phyloP scores from a whole-genome alignment of 1,284 basidiomycete genomes.

The Rhodotorula sp. region DNA sequence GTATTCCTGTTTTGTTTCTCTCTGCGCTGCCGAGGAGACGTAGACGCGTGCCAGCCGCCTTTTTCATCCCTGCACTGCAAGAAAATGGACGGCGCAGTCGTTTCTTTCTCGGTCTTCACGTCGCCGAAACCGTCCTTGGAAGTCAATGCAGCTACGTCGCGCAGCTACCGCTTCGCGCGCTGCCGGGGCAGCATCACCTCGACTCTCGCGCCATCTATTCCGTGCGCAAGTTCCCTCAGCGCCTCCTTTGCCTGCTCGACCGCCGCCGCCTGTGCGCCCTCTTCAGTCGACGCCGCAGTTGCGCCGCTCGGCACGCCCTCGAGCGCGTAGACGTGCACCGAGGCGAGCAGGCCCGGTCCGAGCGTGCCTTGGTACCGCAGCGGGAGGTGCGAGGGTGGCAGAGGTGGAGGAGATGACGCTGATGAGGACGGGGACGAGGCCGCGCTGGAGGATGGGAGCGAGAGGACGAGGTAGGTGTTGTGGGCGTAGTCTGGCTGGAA shows the following conservation, averaged over 20 bases:
- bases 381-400: not conserved
- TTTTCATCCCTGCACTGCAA: no score
- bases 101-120: no score
- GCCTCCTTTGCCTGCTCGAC: not conserved
- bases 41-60: no score
- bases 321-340: not conserved
- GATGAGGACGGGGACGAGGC: not conserved
- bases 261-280: not conserved
- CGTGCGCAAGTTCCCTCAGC: not conserved
- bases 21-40: not conserved
- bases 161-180: not conserved
- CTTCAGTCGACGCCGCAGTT: not conserved
- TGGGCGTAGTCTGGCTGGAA: not conserved
- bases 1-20: not conserved
- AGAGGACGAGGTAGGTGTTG: conserved; percentile 3
- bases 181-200: not conserved
- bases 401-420: not conserved
- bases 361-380: not conserved
- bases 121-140: no score
- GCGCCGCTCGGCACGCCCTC: not conserved
- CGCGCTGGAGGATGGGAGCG: not conserved
- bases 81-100: no score
- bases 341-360: not conserved
- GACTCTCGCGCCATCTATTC: not conserved
- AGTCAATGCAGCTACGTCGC: no score